phyloP scores from a whole-genome alignment of 495 filamentous ascomycete species.

The Tuber calosporum region DNA sequence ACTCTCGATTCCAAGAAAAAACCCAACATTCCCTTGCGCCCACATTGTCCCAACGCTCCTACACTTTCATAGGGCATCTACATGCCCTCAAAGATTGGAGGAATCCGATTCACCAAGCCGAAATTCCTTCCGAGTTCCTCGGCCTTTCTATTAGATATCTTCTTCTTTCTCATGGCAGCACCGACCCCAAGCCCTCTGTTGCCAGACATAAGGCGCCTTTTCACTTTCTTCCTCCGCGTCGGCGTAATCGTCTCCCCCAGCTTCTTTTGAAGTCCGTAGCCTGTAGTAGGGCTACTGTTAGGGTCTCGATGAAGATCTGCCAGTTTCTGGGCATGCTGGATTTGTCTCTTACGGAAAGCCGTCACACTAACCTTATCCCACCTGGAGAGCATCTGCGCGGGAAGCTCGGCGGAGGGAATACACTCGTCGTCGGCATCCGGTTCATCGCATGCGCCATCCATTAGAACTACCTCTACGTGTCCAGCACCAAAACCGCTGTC shows the following conservation, averaged over 20 bases:
- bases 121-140: slow-evolving; percentile 5
- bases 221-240: slow-evolving; percentile 32
- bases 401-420: slow-evolving; percentile 18
- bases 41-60: not conserved
- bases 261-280: slow-evolving; percentile 20
- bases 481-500: slow-evolving; percentile 13
- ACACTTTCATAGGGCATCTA: slow-evolving; percentile 3
- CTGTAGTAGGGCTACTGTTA: slow-evolving; percentile 1
- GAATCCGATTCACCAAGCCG: slow-evolving; percentile 19
- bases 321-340: slow-evolving; percentile 35
- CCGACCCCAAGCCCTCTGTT: slow-evolving; percentile 19
- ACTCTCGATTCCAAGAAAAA: not conserved
- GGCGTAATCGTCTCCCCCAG: slow-evolving; percentile 40
- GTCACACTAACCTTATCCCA: slow-evolving; percentile 42
- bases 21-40: not conserved
- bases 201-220: slow-evolving; percentile 26
- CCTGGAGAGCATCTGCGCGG: slow-evolving; percentile 33
- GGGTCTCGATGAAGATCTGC: slow-evolving; percentile 11
- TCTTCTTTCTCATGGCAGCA: slow-evolving; percentile 27
- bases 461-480: slow-evolving; percentile 14
- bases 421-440: slow-evolving; percentile 31
- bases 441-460: slow-evolving; percentile 28
- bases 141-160: slow-evolving; percentile 13
- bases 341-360: slow-evolving; percentile 40
- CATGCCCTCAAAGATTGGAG: slow-evolving; percentile 19